Evolutionary conservation across 768 basidiomycete species (phyloP), one percentile per base, ranked within the genome.

Genomic region (Suillus tomentosus): DNA sequence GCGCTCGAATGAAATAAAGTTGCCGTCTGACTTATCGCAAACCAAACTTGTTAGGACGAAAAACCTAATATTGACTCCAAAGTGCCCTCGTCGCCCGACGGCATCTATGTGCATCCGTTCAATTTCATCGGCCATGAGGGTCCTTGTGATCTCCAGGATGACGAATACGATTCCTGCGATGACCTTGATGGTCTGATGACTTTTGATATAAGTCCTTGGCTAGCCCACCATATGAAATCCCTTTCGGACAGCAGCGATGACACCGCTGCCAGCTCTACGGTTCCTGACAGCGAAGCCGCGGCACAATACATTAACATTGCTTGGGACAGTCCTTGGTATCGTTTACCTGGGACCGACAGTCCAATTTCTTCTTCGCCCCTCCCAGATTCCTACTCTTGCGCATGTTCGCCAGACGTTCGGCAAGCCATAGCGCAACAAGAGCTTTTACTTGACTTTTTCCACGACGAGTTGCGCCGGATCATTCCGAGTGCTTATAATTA

Each of bases 221-320:
- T 58, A 42, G 66, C 22, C 47, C 62, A 68, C 2, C 14, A 45
- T 31, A 62, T 66, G 36, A 63, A 62, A 19, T 58, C 24, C 40
- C n/a, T 70, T 53, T 62, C 66, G 22, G 67, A 68, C 31, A 67
- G 69, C 40, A 69, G 68, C 17, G 75, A 71, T 27, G 71, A 69
- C 36, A 68, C 64, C 62, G 58, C 3, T 40, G 68, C 70, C 8
- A 68, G 61, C 4, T 70, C 69, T 10, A 64, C 67, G 22, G 43
- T 61, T 17, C 69, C 75, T 43, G 70, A 70, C 31, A 73, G 74
- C 36, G 70, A 73, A 53, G 75, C 72, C 3, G 69, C 68, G 34
- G 65, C 67, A 0, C 81, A 83, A 66, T 78, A 79, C 53, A 70
- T 82, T 57, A 74, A 70, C 59, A 80, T 83, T 55, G 73, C 77